A percentile compares a stretch with the other conserved stretches of the same genome.
Conservation (phyloP, 1,284 basidiomycete genomes). For the Coniferiporia sulphurascens region DNA sequence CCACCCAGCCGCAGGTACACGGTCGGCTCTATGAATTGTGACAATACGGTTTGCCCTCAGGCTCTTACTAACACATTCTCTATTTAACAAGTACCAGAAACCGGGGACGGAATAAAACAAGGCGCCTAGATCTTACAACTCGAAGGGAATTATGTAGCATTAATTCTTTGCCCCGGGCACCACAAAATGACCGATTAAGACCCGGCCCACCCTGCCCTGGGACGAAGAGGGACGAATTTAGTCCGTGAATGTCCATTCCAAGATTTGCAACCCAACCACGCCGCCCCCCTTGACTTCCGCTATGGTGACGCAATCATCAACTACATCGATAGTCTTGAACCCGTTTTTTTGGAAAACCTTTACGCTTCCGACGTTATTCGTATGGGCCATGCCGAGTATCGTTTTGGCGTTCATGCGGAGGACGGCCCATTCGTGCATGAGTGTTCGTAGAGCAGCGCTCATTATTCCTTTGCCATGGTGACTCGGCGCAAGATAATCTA, state of each 20-base stretch:
- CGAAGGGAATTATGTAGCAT: no score
- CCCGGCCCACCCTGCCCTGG: no score
- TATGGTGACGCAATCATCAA: conserved; percentile 20
- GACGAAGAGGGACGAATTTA: background rate
- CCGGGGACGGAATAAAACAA: no score
- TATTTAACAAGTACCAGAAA: no score
- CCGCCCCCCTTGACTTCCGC: conserved; percentile 22
- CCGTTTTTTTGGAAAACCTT: conserved; percentile 29
- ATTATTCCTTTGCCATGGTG: conserved; percentile 30
- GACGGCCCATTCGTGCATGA: conserved; percentile 28
- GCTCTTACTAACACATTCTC: no score
- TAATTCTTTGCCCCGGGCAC: no score
- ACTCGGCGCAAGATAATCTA: conserved; percentile 27
- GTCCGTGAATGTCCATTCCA: conserved; percentile 19
- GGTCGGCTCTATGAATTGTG: no score
- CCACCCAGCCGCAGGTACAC: no score
- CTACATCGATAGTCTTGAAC: conserved; percentile 21
- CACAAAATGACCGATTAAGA: no score
- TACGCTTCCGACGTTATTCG: conserved; percentile 25
- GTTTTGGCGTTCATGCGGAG: conserved; percentile 26
- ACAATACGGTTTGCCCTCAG: no score
- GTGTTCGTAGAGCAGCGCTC: conserved; percentile 23
- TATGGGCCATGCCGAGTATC: conserved; percentile 21
- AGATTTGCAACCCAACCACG: conserved; percentile 17
- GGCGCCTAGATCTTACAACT: no score